phyloP scores from a whole-genome alignment of 2,329 filamentous ascomycete species.

The Eutypa lata region DNA sequence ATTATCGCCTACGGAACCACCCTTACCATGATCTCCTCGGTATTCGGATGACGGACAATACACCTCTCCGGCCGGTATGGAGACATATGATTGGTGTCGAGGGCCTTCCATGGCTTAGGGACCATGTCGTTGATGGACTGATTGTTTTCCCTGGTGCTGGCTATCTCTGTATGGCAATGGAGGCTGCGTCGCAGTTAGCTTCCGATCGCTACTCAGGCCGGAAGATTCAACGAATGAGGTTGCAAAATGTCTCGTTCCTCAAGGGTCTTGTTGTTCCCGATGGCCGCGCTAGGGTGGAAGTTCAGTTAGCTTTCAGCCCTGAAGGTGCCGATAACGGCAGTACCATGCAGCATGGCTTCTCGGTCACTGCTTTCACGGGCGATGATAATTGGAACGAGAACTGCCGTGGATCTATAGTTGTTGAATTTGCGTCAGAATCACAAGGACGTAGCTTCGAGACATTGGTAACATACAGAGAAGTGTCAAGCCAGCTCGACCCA shows the following conservation, averaged over 20 bases:
- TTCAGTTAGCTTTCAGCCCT: slow-evolving; percentile 5
- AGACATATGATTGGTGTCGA: slow-evolving; percentile 21
- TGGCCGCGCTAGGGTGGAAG: slow-evolving; percentile 5
- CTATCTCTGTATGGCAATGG: slow-evolving; percentile 14
- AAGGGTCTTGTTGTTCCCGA: slow-evolving; percentile 9
- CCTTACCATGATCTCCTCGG: slow-evolving; percentile 34
- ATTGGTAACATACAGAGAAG: background rate
- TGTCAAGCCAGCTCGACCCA: background rate
- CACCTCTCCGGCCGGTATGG: slow-evolving; percentile 18
- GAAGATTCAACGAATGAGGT: background rate
- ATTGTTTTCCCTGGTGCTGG: slow-evolving; percentile 40
- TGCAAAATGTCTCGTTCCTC: slow-evolving; percentile 30
- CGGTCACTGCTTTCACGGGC: slow-evolving; percentile 7
- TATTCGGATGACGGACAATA: slow-evolving; percentile 6
- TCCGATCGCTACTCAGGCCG: background rate
- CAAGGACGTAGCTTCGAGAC: slow-evolving; percentile 1
- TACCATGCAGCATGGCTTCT: slow-evolving; percentile 11
- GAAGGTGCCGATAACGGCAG: background rate
- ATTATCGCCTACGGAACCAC: slow-evolving; percentile 21
- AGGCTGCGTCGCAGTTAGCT: slow-evolving; percentile 4
- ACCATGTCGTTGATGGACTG: slow-evolving; percentile 43
- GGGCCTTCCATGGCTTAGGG: slow-evolving; percentile 38
- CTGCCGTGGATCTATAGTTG: slow-evolving; percentile 14
- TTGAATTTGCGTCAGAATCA: slow-evolving; percentile 10
- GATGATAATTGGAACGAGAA: slow-evolving; percentile 13